A percentile compares a stretch with the other conserved stretches of the same genome.
phyloP scores from a whole-genome alignment of 305 asterid genomes.

The Andrographis paniculata region DNA sequence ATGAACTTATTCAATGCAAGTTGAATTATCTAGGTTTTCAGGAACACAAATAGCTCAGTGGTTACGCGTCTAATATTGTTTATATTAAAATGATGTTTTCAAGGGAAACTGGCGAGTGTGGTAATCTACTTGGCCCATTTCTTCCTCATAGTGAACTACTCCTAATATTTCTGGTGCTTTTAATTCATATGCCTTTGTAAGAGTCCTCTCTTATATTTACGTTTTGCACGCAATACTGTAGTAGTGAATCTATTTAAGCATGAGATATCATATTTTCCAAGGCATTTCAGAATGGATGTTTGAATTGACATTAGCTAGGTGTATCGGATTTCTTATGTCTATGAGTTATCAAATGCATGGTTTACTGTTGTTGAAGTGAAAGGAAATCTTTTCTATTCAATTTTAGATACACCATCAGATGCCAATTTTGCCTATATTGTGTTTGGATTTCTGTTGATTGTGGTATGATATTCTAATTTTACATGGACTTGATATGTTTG shows the following conservation, averaged over 20 bases:
- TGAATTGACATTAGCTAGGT: slow-evolving; percentile 12
- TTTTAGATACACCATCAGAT: background rate
- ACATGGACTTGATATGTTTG: slow-evolving; percentile 1
- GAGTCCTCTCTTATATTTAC: slow-evolving; percentile 5
- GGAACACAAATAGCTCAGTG: slow-evolving; percentile 6
- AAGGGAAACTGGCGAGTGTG: too few species aligned
- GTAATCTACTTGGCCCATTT: slow-evolving; percentile 4
- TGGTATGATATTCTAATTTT: slow-evolving; percentile 1
- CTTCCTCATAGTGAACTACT: background rate
- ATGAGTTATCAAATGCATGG: slow-evolving; percentile 10
- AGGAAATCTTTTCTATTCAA: background rate
- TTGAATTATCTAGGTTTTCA: slow-evolving; percentile 3
- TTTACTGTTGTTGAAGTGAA: slow-evolving; percentile 10
- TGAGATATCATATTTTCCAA: slow-evolving; percentile 9
- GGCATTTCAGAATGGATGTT: slow-evolving; percentile 3
- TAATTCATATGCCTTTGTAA: slow-evolving; percentile 7
- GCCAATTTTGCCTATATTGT: background rate
- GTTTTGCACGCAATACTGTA: background rate
- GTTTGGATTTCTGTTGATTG: slow-evolving; percentile 10
- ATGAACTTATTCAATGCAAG: background rate
- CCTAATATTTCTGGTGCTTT: slow-evolving; percentile 2
- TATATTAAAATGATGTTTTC: too few species aligned
- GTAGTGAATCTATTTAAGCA: background rate
- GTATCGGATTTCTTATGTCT: slow-evolving; percentile 13
- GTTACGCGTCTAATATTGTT: too few species aligned